Evolutionary conservation across 768 basidiomycete species (phyloP).

Genomic region (Psilocybe sp.): DNA sequence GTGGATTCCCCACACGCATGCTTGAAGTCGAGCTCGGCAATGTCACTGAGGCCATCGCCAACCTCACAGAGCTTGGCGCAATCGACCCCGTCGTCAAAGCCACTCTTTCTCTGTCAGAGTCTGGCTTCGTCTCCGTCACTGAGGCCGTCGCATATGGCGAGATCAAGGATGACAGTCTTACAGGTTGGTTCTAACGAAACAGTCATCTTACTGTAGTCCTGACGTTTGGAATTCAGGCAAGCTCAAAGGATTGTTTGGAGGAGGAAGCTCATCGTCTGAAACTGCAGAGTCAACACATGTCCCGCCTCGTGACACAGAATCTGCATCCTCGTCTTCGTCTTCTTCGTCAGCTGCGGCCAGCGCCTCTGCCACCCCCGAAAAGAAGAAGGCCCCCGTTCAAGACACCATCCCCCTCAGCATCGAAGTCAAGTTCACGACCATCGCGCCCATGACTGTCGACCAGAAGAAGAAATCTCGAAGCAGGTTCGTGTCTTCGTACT

Average conservation of each 20-base stretch:
- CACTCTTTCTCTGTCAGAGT: constrained; percentile 78
- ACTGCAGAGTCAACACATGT: constrained; percentile 38
- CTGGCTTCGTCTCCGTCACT: constrained; percentile 78
- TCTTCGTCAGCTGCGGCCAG: constrained; percentile 35
- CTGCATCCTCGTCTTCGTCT: constrained; percentile 27
- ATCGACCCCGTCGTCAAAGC: constrained; percentile 85
- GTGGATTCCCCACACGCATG: constrained; percentile 72
- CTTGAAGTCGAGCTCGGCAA: constrained; percentile 71
- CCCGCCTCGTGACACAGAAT: constrained; percentile 40
- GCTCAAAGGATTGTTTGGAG: constrained; percentile 85
- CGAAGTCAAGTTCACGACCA: constrained; percentile 57
- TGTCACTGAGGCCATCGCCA: constrained; percentile 72
- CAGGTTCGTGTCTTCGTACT: constrained; percentile 47
- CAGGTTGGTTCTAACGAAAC: constrained; percentile 43
- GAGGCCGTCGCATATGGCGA: constrained; percentile 81
- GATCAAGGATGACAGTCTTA: constrained; percentile 75
- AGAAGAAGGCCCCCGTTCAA: constrained; percentile 42
- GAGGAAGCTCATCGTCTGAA: constrained; percentile 41
- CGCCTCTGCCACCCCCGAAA: constrained; percentile 32
- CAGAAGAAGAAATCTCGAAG: constrained; percentile 73
- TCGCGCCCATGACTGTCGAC: constrained; percentile 72
- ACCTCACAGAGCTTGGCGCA: constrained; percentile 81
- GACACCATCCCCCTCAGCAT: constrained; percentile 70
- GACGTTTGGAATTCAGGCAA: constrained; percentile 48
- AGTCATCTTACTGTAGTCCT: background rate